Percentiles rank a stretch among this genome's conserved stretches.
These are phyloP conservation scores for Leishmania arabica DNA, from an alignment of 208 protist genomes.

Conservation along the genomic window DNA sequence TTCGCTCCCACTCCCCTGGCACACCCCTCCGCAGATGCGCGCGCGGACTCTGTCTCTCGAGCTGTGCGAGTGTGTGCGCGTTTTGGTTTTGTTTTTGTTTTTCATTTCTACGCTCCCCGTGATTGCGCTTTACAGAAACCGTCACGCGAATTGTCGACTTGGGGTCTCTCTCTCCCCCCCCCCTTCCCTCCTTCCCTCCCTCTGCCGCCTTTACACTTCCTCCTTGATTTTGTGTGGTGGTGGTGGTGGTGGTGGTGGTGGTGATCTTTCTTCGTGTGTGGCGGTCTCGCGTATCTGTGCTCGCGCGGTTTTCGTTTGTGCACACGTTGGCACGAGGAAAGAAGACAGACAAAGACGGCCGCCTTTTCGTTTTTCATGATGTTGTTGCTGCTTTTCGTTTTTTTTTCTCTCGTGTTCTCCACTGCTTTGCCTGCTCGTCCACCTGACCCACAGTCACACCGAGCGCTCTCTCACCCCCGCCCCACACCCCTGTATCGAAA, in stretches of 20 bases:
- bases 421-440: background rate
- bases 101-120: background rate
- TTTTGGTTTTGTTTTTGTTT: background rate
- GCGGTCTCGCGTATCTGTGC: background rate
- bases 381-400: background rate
- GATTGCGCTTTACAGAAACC: background rate
- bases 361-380: background rate
- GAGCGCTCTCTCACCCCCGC: background rate
- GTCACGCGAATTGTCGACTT: background rate
- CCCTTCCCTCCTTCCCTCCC: background rate
- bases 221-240: background rate
- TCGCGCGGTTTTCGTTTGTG: background rate
- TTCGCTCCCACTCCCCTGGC: background rate
- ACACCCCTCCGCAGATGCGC: background rate
- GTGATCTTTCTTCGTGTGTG: background rate
- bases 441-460: background rate
- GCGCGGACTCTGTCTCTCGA: background rate
- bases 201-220: background rate
- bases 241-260: background rate
- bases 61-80: background rate
- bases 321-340: background rate
- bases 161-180: no score
- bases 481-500: background rate
- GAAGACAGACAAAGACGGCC: background rate
- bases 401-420: background rate